Conservation (phyloP, 768 basidiomycete species). For the Mycena amicta region DNA sequence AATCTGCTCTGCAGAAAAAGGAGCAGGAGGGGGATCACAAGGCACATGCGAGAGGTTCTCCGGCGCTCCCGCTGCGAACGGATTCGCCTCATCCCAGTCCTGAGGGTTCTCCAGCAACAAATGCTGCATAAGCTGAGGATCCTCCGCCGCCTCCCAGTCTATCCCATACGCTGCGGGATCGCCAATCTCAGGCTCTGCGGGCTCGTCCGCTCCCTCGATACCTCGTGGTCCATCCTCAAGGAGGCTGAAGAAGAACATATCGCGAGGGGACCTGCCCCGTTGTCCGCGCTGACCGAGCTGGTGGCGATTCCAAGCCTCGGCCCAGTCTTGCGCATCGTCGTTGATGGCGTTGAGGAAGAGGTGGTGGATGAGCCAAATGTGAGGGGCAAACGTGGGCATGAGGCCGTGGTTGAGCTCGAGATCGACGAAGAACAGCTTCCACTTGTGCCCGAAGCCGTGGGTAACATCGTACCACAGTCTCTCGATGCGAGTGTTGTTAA, state of each 20-base stretch:
- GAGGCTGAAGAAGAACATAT: constrained; percentile 36
- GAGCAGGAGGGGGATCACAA: background rate
- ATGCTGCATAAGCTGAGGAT: background rate
- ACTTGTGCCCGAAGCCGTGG: constrained; percentile 34
- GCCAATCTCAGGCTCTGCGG: background rate
- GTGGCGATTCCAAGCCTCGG: constrained; percentile 38
- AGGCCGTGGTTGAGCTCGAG: constrained; percentile 35
- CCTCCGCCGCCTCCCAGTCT: background rate
- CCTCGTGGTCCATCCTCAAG: constrained; percentile 26
- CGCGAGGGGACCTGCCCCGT: constrained; percentile 21
- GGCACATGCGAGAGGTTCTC: background rate
- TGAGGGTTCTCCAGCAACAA: background rate
- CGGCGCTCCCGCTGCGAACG: background rate
- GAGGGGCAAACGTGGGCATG: constrained; percentile 24
- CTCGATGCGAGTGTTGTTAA: constrained; percentile 43
- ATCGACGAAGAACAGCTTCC: constrained; percentile 38
- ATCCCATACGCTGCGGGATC: background rate
- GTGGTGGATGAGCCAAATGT: constrained; percentile 44
- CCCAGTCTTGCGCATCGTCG: constrained; percentile 32
- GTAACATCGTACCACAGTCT: constrained; percentile 41
- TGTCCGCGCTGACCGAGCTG: constrained; percentile 22
- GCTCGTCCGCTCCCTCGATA: background rate
- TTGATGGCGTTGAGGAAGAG: constrained; percentile 38
- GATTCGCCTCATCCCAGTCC: background rate
- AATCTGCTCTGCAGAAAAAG: background rate